Evolutionary conservation across 176 grass and related monocot species (phyloP).

Genomic region (Zoysia japonica): DNA sequence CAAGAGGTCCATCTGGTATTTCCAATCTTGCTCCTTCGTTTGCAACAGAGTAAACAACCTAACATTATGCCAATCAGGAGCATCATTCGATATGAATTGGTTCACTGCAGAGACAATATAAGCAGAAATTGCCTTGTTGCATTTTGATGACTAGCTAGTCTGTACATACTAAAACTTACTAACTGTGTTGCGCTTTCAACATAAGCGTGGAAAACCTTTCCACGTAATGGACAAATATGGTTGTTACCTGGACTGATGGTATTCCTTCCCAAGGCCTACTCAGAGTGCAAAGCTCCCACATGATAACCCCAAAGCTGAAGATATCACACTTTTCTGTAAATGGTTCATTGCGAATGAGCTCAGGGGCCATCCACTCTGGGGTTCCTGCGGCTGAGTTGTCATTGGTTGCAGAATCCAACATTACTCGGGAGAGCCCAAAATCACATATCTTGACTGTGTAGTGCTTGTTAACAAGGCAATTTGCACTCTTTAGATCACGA

Average conservation of each 20-base stretch:
- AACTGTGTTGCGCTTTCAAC: no score
- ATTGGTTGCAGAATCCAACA: constrained; percentile 60
- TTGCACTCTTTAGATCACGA: constrained; percentile 92
- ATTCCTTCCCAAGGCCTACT: constrained; percentile 88
- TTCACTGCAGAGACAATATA: neutral
- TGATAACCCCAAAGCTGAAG: constrained; percentile 97
- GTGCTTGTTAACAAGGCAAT: constrained; percentile 96
- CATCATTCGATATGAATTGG: constrained; percentile 13
- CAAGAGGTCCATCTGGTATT: constrained; percentile 92
- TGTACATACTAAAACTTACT: no score
- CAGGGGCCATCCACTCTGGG: constrained; percentile 99
- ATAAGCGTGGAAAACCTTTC: no score
- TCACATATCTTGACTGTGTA: constrained; percentile 96
- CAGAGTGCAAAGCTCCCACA: constrained; percentile 99
- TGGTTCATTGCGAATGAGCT: constrained; percentile 89
- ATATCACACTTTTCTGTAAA: constrained; percentile 98
- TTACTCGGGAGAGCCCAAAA: constrained; percentile 84
- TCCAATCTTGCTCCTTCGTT: constrained; percentile 87
- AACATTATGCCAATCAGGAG: constrained; percentile 26
- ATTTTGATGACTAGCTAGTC: no score
- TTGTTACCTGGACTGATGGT: constrained; percentile 77
- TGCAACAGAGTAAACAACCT: constrained; percentile 94
- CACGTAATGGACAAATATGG: constrained; percentile 9
- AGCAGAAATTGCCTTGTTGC: no score
- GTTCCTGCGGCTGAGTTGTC: constrained; percentile 90